Evolutionary conservation across 805 yeast genomes (phyloP).

Genomic region (Yamadazyma insecticola): DNA sequence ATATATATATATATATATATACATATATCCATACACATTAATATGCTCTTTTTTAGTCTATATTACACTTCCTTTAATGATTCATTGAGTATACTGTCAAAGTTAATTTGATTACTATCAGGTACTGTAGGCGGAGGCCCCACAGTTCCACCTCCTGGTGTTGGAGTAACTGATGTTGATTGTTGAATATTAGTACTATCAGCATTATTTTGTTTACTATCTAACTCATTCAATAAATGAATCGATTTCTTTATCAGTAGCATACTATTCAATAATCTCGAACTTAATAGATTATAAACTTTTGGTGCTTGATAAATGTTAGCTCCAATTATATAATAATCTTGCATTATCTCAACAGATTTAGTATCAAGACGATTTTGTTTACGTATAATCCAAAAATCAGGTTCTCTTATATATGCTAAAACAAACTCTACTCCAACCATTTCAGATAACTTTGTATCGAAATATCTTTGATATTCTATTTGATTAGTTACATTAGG

Average conservation of each 20-base stretch:
- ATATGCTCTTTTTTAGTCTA: background rate
- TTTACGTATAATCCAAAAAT: conserved; percentile 85
- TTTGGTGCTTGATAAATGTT: conserved; percentile 89
- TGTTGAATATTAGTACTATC: background rate
- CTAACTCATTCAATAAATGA: conserved; percentile 28
- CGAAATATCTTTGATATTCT: conserved; percentile 32
- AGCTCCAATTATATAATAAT: conserved; percentile 87
- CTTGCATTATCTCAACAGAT: conserved; percentile 57
- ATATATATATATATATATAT: background rate
- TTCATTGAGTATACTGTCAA: conserved; percentile 5
- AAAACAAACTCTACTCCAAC: conserved; percentile 83
- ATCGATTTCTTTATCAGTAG: conserved; percentile 31
- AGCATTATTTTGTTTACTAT: too few species aligned
- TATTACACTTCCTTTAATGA: conserved; percentile 1
- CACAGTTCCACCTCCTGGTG: conserved; percentile 5
- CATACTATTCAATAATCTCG: conserved; percentile 50
- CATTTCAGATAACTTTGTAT: conserved; percentile 66
- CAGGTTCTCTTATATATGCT: conserved; percentile 76
- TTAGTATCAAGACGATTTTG: conserved; percentile 50
- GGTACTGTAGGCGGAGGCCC: background rate
- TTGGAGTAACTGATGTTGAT: conserved; percentile 1
- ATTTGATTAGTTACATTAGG: conserved; percentile 23
- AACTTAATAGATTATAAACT: conserved; percentile 64
- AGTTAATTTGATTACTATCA: conserved; percentile 4
- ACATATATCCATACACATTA: background rate